Evolutionary conservation across 2,329 filamentous ascomycete genomes (phyloP).

Genomic region (Pseudocercospora fijiensis): DNA sequence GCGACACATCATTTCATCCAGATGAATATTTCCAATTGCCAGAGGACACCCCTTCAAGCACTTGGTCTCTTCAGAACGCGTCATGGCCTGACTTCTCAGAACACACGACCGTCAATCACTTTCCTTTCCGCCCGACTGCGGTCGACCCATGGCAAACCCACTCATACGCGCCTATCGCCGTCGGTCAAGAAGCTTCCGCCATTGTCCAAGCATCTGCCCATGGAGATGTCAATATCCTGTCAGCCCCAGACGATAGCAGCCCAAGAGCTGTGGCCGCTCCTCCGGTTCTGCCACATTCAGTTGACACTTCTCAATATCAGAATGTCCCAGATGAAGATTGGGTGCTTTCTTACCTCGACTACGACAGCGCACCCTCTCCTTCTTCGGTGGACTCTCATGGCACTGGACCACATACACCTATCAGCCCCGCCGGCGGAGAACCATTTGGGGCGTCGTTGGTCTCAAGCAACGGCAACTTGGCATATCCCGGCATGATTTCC

Average conservation of each 20-base stretch:
- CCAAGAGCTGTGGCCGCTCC: background rate
- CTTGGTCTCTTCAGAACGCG: background rate
- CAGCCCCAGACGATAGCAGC: constrained; percentile 15
- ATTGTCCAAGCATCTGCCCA: background rate
- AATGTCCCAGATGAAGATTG: constrained; percentile 24
- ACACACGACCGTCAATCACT: background rate
- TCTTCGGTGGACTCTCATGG: constrained; percentile 21
- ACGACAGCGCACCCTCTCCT: constrained; percentile 24
- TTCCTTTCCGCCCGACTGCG: background rate
- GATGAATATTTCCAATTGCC: constrained; percentile 1
- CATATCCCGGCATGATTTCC: background rate
- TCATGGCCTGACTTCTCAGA: background rate
- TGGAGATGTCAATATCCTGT: background rate
- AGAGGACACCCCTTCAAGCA: background rate
- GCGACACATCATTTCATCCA: constrained; percentile 5
- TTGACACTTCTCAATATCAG: constrained; percentile 27
- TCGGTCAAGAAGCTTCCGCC: background rate
- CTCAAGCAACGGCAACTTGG: background rate
- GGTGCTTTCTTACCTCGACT: constrained; percentile 21
- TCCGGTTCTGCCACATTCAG: constrained; percentile 6
- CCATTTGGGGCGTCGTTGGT: background rate
- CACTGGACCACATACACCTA: constrained; percentile 26
- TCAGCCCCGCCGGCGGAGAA: constrained; percentile 10
- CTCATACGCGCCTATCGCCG: background rate
- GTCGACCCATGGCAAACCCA: background rate